Percentiles rank a stretch among this genome's conserved stretches.
These are phyloP conservation scores for Heracleum sosnowskyi DNA, from an alignment of 129 eudicot genomes.

Conservation along the genomic window DNA sequence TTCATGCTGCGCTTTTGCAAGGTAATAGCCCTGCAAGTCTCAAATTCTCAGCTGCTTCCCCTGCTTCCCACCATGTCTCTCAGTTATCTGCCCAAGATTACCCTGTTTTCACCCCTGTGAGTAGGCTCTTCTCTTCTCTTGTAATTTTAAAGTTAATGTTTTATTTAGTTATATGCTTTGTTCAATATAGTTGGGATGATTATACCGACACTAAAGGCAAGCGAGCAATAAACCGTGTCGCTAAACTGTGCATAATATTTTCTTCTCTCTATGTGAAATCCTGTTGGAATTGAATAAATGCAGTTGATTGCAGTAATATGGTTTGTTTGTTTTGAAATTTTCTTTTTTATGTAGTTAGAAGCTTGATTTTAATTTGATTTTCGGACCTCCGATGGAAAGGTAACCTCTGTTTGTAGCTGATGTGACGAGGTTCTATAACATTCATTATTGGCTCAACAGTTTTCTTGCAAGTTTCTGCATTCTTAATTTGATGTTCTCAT, in stretches of 20 bases:
- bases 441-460: too few relatives aligned
- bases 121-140: conserved; percentile 12
- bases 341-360: too few relatives aligned
- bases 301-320: not conserved
- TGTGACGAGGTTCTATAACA: not conserved
- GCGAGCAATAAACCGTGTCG: not conserved
- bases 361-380: not conserved
- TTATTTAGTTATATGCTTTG: not conserved
- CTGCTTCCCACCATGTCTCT: conserved; percentile 45
- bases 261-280: not conserved
- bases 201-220: not conserved
- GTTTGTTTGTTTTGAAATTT: not conserved
- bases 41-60: conserved; percentile 45
- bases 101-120: conserved; percentile 94
- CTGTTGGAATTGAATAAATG: not conserved
- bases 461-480: not conserved
- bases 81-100: conserved; percentile 78
- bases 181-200: not conserved
- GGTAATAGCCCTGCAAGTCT: conserved; percentile 44
- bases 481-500: not conserved
- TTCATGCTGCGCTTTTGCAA: conserved; percentile 78
- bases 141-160: not conserved
- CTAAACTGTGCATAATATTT: not conserved
- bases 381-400: too few relatives aligned
- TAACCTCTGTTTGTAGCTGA: not conserved